phyloP scores from a whole-genome alignment of 2,329 filamentous ascomycete genomes.

The Fusarium aywerte region DNA sequence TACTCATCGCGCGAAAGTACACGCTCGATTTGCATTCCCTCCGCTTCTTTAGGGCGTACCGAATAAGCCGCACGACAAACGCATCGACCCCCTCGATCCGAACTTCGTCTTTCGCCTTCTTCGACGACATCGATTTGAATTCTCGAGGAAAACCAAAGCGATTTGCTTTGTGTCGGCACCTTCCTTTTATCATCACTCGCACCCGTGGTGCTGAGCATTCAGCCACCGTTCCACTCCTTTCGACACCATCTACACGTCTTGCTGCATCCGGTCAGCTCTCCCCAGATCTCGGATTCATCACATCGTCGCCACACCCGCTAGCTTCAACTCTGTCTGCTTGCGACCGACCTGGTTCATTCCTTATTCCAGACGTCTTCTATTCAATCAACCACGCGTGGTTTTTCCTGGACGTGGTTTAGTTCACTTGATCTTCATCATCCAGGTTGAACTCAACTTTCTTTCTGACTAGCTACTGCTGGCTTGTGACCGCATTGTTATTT shows the following conservation, averaged over 20 bases:
- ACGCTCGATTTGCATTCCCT: conserved; percentile 29
- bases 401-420: conserved; percentile 13
- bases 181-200: conserved; percentile 33
- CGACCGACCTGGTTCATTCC: conserved; percentile 33
- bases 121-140: conserved; percentile 17
- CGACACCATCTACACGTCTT: conserved; percentile 27
- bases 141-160: background rate
- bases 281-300: conserved; percentile 30
- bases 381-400: conserved; percentile 10
- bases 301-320: conserved; percentile 30
- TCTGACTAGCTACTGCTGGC: conserved; percentile 10
- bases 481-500: conserved; percentile 13
- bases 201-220: conserved; percentile 45
- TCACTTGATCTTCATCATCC: conserved; percentile 8
- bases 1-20: conserved; percentile 34
- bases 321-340: conserved; percentile 36
- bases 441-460: conserved; percentile 17
- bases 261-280: conserved; percentile 44
- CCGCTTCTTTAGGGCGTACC: conserved; percentile 32
- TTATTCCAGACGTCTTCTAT: conserved; percentile 28
- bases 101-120: conserved; percentile 16
- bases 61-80: conserved; percentile 27
- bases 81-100: conserved; percentile 1
- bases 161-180: conserved; percentile 15
- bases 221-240: conserved; percentile 41